phyloP scores from a whole-genome alignment of 106 monocot species.

The Dendrobium catenatum region DNA sequence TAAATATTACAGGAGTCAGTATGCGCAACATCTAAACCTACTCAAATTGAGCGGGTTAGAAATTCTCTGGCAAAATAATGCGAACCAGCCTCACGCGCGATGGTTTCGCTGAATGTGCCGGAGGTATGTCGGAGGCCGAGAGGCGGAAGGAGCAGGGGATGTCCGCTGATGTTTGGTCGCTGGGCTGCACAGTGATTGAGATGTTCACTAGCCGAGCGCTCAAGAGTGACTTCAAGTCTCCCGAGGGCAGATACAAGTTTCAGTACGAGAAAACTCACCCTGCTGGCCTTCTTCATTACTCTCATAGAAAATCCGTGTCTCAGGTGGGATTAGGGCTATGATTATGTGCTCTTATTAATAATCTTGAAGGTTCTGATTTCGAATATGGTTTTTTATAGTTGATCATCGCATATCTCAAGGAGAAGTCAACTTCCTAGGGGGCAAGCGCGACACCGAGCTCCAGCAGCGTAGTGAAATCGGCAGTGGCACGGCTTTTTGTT shows the following conservation, averaged over 20 bases:
- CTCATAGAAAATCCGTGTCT: constrained; percentile 76
- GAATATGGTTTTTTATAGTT: constrained; percentile 32
- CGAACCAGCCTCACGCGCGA: too few species aligned
- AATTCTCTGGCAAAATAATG: too few species aligned
- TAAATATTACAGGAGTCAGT: too few species aligned
- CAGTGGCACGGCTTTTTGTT: constrained; percentile 51
- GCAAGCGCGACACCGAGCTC: constrained; percentile 25
- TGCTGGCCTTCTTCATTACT: constrained; percentile 69
- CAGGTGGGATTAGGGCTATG: constrained; percentile 44
- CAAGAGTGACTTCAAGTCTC: constrained; percentile 89
- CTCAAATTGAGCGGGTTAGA: too few species aligned
- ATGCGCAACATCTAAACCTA: too few species aligned
- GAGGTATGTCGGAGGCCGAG: too few species aligned
- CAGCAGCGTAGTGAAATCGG: constrained; percentile 36
- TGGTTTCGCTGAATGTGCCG: too few species aligned
- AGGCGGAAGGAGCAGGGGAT: too few species aligned
- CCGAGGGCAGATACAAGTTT: constrained; percentile 87
- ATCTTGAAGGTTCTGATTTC: background rate
- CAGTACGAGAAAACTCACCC: constrained; percentile 95
- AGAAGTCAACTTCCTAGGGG: constrained; percentile 44
- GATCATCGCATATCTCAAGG: constrained; percentile 63
- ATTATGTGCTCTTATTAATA: background rate
- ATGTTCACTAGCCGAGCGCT: constrained; percentile 7
- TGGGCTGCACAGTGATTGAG: too few species aligned
- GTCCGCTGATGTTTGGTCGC: too few species aligned